These are phyloP conservation scores for Tolypocladium capitatum DNA, from an alignment of 2,329 filamentous ascomycete species.

Conservation along the genomic window DNA sequence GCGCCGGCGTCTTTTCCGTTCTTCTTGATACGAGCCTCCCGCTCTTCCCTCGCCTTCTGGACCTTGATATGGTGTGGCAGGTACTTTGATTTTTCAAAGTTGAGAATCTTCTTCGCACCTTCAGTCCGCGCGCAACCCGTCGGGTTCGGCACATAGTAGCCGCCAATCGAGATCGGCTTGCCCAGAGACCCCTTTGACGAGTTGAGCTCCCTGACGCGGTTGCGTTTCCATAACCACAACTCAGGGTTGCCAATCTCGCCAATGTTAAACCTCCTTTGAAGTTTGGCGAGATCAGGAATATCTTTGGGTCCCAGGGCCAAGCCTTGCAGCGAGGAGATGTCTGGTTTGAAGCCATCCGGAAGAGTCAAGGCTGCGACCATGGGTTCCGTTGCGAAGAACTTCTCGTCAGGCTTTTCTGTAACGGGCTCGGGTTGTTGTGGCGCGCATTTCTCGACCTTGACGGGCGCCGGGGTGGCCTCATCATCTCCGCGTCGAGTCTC, in stretches of 20 bases:
- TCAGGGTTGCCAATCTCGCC: constrained; percentile 35
- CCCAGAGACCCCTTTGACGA: constrained; percentile 15
- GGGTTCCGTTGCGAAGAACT: constrained; percentile 35
- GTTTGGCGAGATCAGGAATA: constrained; percentile 32
- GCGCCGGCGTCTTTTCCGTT: constrained; percentile 52
- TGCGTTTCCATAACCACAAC: constrained; percentile 44
- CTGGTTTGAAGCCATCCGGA: constrained; percentile 30
- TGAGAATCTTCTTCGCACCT: constrained; percentile 87
- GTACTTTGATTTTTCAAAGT: constrained; percentile 96
- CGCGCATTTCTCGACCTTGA: constrained; percentile 13
- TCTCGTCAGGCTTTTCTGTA: constrained; percentile 38
- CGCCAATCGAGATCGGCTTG: constrained; percentile 35
- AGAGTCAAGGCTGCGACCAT: constrained; percentile 30
- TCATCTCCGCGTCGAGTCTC: constrained; percentile 23
- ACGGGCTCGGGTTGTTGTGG: constrained; percentile 17
- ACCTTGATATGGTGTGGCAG: constrained; percentile 95
- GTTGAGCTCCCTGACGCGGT: constrained; percentile 43
- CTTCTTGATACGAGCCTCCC: constrained; percentile 61
- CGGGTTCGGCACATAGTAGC: constrained; percentile 71
- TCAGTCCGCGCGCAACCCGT: constrained; percentile 85
- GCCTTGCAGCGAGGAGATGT: constrained; percentile 30
- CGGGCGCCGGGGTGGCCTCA: constrained; percentile 25
- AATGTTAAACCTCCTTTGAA: constrained; percentile 32
- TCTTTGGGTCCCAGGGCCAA: constrained; percentile 32
- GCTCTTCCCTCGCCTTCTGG: constrained; percentile 78